Base-by-base conservation (phyloP, 345 rosid species). In the Excoecaria cochinchinensis region DNA sequence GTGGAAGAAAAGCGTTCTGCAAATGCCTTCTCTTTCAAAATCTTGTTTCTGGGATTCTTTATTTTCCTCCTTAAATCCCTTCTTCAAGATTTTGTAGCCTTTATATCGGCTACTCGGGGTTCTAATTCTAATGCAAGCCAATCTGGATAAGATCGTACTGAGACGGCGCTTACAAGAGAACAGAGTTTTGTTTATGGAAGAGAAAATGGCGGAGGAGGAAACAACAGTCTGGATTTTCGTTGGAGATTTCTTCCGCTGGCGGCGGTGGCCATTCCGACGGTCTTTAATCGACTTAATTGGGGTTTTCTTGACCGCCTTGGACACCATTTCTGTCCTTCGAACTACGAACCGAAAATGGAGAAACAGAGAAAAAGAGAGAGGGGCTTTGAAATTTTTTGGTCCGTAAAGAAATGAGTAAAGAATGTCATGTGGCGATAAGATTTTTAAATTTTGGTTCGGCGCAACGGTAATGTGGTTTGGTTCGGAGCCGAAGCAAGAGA, bases 121-220 rank as follows among this genome's bases (percentile, higher is more conserved):
- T 58, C 84, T 62, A 56, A 83, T 87, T 58, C 84, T 62, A 56
- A 83, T 69, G 46, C 84, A 78, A 56, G 87, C 83, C 67, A 84
- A 69, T 67, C 81, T 87, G 69, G 95, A 85, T 86, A 92, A 86
- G 59, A 95, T 81, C 82, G 80, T 87, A 64, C 81, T 76, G n/a
- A 95, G 82, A 76, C 85, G 94, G 70, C 92, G 87, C 52, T 83
- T 90, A 79, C 93, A 92, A 24, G 83, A 85, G 80, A 56, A 78
- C 8, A 91, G 51, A 10, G 95, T 90, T 76, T 66, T 90, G 86
- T 90, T 91, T 75, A 94, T 85, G 44, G 93, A 71, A 0, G 90
- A 59, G 76, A 95, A 69, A 11, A 95, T 64, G 62, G 86, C 63
- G 72, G 88, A 78, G 4, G 97, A 59, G 53, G 82, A 15, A 10